A percentile compares a stretch with the other conserved stretches of the same genome.
phyloP scores from a whole-genome alignment of 2,329 filamentous ascomycete genomes.

The Calycina herbarum region DNA sequence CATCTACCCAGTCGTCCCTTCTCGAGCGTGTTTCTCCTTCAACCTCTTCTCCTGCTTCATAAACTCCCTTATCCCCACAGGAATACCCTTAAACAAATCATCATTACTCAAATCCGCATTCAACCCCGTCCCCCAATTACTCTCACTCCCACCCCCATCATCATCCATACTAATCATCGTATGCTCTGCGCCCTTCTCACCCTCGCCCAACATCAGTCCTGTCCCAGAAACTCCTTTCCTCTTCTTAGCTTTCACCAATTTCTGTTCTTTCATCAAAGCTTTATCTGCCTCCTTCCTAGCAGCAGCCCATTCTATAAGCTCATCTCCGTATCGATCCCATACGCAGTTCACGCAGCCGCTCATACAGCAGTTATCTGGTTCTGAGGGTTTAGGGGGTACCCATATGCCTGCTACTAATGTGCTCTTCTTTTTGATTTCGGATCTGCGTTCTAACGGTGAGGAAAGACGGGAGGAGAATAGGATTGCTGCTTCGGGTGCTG shows the following conservation, averaged over 20 bases:
- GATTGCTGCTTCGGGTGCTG: conserved; percentile 54
- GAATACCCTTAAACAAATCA: conserved; percentile 76
- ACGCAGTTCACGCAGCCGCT: conserved; percentile 97
- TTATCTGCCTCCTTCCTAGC: conserved; percentile 63
- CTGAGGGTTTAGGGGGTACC: conserved; percentile 79
- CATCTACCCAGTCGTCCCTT: conserved; percentile 39
- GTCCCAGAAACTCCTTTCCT: conserved; percentile 34
- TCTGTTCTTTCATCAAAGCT: conserved; percentile 45
- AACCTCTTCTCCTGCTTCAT: conserved; percentile 96
- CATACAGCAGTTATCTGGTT: conserved; percentile 99
- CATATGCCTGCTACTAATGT: conserved; percentile 73
- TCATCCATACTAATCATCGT: conserved; percentile 69
- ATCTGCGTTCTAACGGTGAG: conserved; percentile 68
- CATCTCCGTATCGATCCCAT: conserved; percentile 89
- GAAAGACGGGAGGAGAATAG: conserved; percentile 81
- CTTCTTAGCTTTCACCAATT: conserved; percentile 27
- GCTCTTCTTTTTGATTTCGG: conserved; percentile 57
- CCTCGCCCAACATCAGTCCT: conserved; percentile 34
- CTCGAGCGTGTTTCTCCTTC: conserved; percentile 68
- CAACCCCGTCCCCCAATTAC: conserved; percentile 57
- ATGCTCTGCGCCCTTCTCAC: conserved; percentile 39
- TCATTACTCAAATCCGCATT: conserved; percentile 56
- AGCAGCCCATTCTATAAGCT: conserved; percentile 83
- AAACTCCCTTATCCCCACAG: conserved; percentile 92
- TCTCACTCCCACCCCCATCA: conserved; percentile 73